These are phyloP conservation scores for Ochromonadaceae sp. DNA, from an alignment of 352 stramenopile genomes.

Conservation along the genomic window DNA sequence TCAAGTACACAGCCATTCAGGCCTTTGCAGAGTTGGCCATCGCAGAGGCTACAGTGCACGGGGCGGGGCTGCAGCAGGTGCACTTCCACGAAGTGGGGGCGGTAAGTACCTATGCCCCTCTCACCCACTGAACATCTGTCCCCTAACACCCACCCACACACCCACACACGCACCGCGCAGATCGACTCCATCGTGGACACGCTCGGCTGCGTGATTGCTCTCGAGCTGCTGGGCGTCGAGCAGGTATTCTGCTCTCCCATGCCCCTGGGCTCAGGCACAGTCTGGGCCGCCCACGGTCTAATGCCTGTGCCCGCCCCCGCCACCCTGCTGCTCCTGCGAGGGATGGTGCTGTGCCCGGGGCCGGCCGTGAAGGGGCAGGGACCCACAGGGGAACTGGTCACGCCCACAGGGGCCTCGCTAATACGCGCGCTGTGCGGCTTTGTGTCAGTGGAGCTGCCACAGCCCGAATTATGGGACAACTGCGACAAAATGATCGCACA, in stretches of 20 bases:
- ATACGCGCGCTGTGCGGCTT: slow-evolving; percentile 75
- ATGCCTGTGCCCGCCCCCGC: slow-evolving; percentile 82
- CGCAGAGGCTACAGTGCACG: slow-evolving; percentile 74
- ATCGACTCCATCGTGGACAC: slow-evolving; percentile 92
- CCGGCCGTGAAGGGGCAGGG: slow-evolving; percentile 34
- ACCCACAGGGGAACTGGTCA: slow-evolving; percentile 76
- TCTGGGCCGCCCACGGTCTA: slow-evolving; percentile 83
- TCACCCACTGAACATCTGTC: no score
- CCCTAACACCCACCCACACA: no score
- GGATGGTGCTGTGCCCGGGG: slow-evolving; percentile 71
- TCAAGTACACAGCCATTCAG: slow-evolving; percentile 33
- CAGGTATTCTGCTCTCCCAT: slow-evolving; percentile 58
- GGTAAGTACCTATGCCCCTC: no score
- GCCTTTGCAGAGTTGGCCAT: not conserved
- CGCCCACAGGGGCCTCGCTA: slow-evolving; percentile 82
- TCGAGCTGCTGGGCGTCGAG: slow-evolving; percentile 73
- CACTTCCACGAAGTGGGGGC: slow-evolving; percentile 95
- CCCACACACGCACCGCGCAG: no score
- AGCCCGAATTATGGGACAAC: no score
- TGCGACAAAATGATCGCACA: no score
- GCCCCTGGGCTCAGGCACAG: slow-evolving; percentile 53
- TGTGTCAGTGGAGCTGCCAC: no score
- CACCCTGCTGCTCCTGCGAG: slow-evolving; percentile 81
- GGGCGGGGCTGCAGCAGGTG: slow-evolving; percentile 67
- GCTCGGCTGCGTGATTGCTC: slow-evolving; percentile 73